Base-by-base conservation (phyloP, 208 protist species). In the Tritrichomonas foetus region DNA sequence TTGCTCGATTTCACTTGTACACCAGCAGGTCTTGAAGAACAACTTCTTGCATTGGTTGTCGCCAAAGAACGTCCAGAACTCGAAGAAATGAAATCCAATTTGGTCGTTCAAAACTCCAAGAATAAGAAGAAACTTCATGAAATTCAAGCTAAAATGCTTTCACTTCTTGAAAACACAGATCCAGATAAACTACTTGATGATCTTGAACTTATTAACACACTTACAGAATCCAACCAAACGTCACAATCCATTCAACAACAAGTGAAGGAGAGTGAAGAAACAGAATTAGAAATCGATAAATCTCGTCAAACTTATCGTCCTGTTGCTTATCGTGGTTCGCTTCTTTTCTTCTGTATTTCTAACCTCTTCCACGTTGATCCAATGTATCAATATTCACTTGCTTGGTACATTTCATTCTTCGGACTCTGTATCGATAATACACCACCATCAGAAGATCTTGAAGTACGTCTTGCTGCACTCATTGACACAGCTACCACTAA, bases 1-100 rank as follows among this genome's bases (percentile, higher is more conserved):
- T 95, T 99, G 93, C 96, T 99, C 74, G 99, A 99, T 96, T 99
- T 99, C 95, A 99, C 98, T 95, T 98, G 99, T 95, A 99, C 98
- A 33, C 97, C 97, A 66, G 96, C 96, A 39, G 98, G 98, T 27
- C 95, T 99, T n/a, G 97, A 99, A 94, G 98, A 99, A 93, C 98
- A 99, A 96, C 95, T 99, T 75, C 97, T 99, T 30, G 98, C 97
- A 53, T 97, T 98, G 14, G 97, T 99, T 14, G 98, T 99, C 0
- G 98, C 97, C 30, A 97, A 99, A 94, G 98, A 99, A 96, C 96
- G 98, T 30, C 98, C 98, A 82, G 98, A 99, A 94, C 95, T 99
- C 41, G 98, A 99, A 95, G 97, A 97, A 94, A 96, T 96, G 55
- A 98, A 98, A 97, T 96, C 80, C 64, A 61, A 94, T n/a, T 33